phyloP scores from a whole-genome alignment of 1,139 yeast species.

The Magnusiomyces suaveolens region DNA sequence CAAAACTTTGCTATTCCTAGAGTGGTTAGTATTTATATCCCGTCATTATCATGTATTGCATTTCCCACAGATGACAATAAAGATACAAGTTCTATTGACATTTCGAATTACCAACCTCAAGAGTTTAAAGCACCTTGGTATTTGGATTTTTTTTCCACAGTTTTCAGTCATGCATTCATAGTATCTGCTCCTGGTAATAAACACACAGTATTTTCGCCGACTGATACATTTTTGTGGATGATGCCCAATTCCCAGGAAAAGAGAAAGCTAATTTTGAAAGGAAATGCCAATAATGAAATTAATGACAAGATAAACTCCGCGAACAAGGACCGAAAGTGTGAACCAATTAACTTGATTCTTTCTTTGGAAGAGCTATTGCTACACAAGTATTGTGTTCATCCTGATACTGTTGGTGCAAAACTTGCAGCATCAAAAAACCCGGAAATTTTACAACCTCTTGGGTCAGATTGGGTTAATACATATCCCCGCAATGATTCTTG shows the following conservation, averaged over 20 bases:
- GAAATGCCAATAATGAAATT: constrained; percentile 5
- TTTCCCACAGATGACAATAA: constrained; percentile 29
- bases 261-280: constrained; percentile 9
- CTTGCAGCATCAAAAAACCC: constrained; percentile 13
- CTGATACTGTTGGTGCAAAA: constrained; percentile 22
- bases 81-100: constrained; percentile 10
- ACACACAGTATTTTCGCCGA: constrained; percentile 46
- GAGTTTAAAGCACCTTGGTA: constrained; percentile 15
- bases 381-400: constrained; percentile 55
- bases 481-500: constrained; percentile 29
- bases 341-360: constrained; percentile 46
- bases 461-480: constrained; percentile 54
- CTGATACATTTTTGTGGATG: constrained; percentile 32
- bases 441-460: constrained; percentile 16
- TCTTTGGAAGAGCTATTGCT: constrained; percentile 38
- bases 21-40: constrained; percentile 53
- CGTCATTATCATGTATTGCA: constrained; percentile 49
- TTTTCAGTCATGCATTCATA: constrained; percentile 39
- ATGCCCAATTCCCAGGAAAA: constrained; percentile 1
- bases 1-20: constrained; percentile 32
- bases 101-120: constrained; percentile 4
- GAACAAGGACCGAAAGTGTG: neutral
- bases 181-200: constrained; percentile 54
- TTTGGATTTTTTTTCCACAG: constrained; percentile 34
- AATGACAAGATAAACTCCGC: neutral